Conservation (phyloP, 2,329 filamentous ascomycete species). For the Calonectria pseudoturangicola region DNA sequence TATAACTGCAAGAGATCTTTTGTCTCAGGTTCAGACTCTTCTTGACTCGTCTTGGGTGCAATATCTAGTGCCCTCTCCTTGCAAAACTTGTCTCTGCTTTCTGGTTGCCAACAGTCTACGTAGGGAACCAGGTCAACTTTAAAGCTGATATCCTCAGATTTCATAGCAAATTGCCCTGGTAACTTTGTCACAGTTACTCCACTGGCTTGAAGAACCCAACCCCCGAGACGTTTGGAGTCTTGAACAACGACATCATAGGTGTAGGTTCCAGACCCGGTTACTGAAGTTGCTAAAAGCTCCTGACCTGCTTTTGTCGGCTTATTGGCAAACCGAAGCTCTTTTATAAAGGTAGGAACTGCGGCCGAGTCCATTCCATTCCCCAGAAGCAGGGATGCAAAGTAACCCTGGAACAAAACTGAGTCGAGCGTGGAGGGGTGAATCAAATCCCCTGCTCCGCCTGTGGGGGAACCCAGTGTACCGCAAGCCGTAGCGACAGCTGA, state of each 20-base stretch:
- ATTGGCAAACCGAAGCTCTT: background rate
- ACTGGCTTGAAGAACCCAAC: background rate
- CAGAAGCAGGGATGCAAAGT: background rate
- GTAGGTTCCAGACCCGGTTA: background rate
- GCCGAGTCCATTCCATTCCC: background rate
- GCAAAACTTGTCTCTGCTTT: background rate
- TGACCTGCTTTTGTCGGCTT: background rate
- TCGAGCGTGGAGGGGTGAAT: conserved; percentile 10
- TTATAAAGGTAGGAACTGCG: background rate
- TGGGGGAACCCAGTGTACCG: background rate
- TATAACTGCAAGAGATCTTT: background rate
- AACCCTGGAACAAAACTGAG: background rate
- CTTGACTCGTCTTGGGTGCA: background rate
- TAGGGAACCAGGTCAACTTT: background rate
- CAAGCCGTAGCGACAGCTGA: background rate
- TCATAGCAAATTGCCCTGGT: background rate
- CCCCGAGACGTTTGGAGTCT: background rate
- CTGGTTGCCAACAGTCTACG: background rate
- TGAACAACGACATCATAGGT: conserved; percentile 1
- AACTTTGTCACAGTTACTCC: background rate
- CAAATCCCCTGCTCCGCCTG: background rate
- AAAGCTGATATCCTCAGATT: background rate
- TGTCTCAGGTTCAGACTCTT: background rate
- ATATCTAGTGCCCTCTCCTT: background rate
- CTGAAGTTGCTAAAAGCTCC: background rate